Conservation (phyloP, 2,329 filamentous ascomycete species). For the Talaromyces pinophilus region DNA sequence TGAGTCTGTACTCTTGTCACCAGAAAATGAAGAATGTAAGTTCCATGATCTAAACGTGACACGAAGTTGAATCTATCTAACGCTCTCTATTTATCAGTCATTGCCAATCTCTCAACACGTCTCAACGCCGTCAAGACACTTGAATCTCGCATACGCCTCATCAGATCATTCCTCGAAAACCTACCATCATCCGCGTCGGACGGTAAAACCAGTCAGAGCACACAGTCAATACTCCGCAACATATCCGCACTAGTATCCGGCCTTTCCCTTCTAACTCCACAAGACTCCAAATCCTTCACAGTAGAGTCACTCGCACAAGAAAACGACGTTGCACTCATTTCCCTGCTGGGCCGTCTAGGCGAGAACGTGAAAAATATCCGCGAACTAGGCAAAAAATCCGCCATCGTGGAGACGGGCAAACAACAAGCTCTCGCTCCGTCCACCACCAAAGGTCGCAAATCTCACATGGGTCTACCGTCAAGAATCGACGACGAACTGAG, state of each 20-base stretch:
- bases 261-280: conserved; percentile 76
- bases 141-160: conserved; percentile 70
- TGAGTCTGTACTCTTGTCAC: conserved; percentile 45
- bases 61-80: conserved; percentile 2
- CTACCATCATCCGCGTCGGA: conserved; percentile 67
- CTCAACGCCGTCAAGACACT: conserved; percentile 94
- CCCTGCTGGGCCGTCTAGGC: conserved; percentile 73
- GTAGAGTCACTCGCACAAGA: conserved; percentile 73
- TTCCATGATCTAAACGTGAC: neutral
- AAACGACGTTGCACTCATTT: conserved; percentile 80
- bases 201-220: conserved; percentile 50
- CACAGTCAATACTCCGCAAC: conserved; percentile 75
- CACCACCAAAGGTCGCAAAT: conserved; percentile 25
- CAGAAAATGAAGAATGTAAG: conserved; percentile 66
- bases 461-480: conserved; percentile 26
- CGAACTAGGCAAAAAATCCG: conserved; percentile 74
- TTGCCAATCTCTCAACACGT: conserved; percentile 75
- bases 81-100: conserved; percentile 44
- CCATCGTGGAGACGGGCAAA: conserved; percentile 54
- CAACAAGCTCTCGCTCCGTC: conserved; percentile 29
- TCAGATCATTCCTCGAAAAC: conserved; percentile 73
- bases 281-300: conserved; percentile 65
- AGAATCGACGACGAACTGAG: conserved; percentile 35
- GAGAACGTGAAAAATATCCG: conserved; percentile 70
- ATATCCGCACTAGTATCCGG: conserved; percentile 84